Evolutionary conservation across 345 rosid genomes (phyloP), one percentile per base, ranked within the genome.

Genomic region (Bretschneidera sinensis): DNA sequence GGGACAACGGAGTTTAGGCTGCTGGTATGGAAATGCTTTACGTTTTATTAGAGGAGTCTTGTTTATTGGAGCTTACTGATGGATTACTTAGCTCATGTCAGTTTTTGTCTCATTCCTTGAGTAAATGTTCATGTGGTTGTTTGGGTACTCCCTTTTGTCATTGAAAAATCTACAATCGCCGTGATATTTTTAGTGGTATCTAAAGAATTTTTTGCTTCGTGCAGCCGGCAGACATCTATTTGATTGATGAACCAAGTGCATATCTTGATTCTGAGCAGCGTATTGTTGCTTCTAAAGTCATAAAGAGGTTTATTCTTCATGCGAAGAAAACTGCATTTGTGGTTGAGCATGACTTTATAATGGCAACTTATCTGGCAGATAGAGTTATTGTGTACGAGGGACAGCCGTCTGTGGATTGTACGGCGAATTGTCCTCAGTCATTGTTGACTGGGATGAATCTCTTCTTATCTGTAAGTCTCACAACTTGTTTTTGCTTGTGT

Each of bases 251-350:
- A 74, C 99, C 97, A 17, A 91, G 95, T 82, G 97, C 99, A 13
- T 88, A 95, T 83, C 92, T 95, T 22, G 99, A 95, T 60, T 95
- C 99, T 2, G 99, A 95, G 91, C 99, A 91, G 79, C 96, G 97
- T 76, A 91, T 91, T 24, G 88, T 88, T 73, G 99, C 99, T 59
- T 88, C 96, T 22, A 91, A 91, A 83, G 99, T 95, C 78, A 95
- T 91, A 20, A 88, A 95, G 85, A 80, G 97, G 76, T 95, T 91
- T 71, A 95, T 95, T 61, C 94, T 95, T 57, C 98, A 91, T 59
- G 97, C 98, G 0, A 95, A 91, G 91, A 95, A 95, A 80, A 95
- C 98, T 25, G 99, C 97, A 57, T 91, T 95, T 43, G 81, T 95
- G n/a, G 99, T 95, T 24, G 99, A 95, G 79, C 99, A 95, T 66